These are phyloP conservation scores for Dactylellina cionopaga DNA, from an alignment of 2,329 filamentous ascomycete genomes.

Conservation along the genomic window DNA sequence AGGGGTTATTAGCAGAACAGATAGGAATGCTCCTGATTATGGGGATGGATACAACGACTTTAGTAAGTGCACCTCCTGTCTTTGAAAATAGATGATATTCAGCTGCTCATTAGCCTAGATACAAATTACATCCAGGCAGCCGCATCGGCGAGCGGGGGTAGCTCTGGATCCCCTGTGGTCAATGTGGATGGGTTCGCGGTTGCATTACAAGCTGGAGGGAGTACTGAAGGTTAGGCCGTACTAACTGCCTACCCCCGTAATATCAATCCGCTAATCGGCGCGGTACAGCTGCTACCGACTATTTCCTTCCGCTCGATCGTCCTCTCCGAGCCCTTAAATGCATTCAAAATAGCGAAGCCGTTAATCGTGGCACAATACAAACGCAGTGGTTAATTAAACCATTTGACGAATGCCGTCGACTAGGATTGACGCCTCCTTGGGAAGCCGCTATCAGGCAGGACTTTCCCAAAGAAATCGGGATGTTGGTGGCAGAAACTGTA, in stretches of 20 bases:
- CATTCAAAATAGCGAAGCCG: constrained; percentile 77
- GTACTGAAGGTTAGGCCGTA: constrained; percentile 74
- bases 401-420: constrained; percentile 92
- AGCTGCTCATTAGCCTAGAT: constrained; percentile 61
- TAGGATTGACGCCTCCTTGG: constrained; percentile 85
- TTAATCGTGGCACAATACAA: constrained; percentile 95
- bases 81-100: not conserved
- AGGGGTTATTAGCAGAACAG: constrained; percentile 93
- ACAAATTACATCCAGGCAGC: constrained; percentile 97
- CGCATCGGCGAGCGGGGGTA: constrained; percentile 93
- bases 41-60: constrained; percentile 98
- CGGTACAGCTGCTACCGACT: constrained; percentile 84
- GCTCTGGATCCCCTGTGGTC: constrained; percentile 97
- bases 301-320: constrained; percentile 92
- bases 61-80: constrained; percentile 67
- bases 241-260: not conserved
- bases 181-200: constrained; percentile 93
- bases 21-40: constrained; percentile 96
- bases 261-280: not conserved
- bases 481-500: constrained; percentile 96
- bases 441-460: constrained; percentile 83
- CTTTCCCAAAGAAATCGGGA: constrained; percentile 92
- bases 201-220: constrained; percentile 90
- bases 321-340: constrained; percentile 87
- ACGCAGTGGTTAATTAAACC: constrained; percentile 97